Evolutionary conservation across 345 rosid genomes (phyloP).

Genomic region (Cochlearia excelsa): DNA sequence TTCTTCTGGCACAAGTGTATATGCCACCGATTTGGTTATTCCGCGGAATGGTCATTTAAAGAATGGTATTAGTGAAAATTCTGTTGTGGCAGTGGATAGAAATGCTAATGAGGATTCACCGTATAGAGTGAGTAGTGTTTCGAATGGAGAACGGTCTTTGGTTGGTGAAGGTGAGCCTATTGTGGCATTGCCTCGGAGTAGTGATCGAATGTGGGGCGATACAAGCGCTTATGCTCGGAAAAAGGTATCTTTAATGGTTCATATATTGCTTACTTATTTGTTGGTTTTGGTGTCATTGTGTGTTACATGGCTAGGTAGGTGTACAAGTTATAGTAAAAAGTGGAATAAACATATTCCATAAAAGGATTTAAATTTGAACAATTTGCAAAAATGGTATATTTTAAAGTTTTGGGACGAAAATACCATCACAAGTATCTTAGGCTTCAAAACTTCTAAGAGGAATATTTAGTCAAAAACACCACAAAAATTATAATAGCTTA

Average conservation of each 20-base stretch:
- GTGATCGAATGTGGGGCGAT: conserved; percentile 65
- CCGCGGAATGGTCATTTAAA: conserved; percentile 43
- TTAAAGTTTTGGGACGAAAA: too few relatives aligned
- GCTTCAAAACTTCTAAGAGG: too few relatives aligned
- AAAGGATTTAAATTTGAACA: not conserved
- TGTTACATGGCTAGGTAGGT: conserved; percentile 8
- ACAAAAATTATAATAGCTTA: too few relatives aligned
- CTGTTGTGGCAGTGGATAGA: conserved; percentile 29
- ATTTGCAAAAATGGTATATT: too few relatives aligned
- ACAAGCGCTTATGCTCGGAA: conserved; percentile 59
- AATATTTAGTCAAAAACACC: too few relatives aligned
- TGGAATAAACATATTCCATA: not conserved
- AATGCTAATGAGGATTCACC: conserved; percentile 69
- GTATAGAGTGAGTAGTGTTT: conserved; percentile 41
- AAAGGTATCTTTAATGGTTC: conserved; percentile 50
- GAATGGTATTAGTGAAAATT: conserved; percentile 36
- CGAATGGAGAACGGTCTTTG: conserved; percentile 53
- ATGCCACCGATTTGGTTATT: conserved; percentile 28
- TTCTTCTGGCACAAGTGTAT: conserved; percentile 29
- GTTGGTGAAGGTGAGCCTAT: conserved; percentile 45
- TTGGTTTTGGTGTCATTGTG: conserved; percentile 1
- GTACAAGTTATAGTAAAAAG: conserved; percentile 10
- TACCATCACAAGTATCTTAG: too few relatives aligned
- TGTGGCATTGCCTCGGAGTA: conserved; percentile 45
- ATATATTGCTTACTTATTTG: not conserved